A percentile compares a stretch with the other conserved stretches of the same genome.
Evolutionary conservation across 2,329 filamentous ascomycete species (phyloP).

Genomic region (Colletotrichum siamense): DNA sequence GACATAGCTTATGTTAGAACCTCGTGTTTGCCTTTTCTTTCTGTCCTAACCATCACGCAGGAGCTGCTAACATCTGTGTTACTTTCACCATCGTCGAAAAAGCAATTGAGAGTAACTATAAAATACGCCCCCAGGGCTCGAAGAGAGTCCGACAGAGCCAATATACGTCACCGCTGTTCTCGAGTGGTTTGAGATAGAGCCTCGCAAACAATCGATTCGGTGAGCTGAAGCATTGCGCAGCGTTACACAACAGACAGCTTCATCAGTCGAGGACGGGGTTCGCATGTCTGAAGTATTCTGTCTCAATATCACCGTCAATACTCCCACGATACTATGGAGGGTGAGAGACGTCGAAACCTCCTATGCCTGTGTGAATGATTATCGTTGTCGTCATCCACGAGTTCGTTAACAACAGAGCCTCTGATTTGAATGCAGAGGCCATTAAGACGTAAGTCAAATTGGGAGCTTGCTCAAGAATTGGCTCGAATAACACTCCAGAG

Average conservation of each 20-base stretch:
- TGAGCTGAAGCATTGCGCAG: neutral
- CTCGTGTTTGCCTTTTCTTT: no score
- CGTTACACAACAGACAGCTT: accelerated
- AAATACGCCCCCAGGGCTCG: neutral
- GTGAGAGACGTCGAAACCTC: accelerated
- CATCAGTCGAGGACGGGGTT: accelerated
- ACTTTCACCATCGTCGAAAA: neutral
- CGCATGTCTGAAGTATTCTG: neutral
- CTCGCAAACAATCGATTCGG: neutral
- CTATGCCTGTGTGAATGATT: accelerated
- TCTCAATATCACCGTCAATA: accelerated
- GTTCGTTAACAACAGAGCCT: accelerated
- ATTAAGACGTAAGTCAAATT: no score
- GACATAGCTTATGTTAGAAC: no score
- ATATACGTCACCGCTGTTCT: no score
- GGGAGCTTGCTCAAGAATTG: no score
- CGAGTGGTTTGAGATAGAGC: no score
- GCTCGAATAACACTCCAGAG: no score
- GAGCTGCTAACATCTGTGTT: no score
- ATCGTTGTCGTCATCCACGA: accelerated
- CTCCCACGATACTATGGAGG: accelerated
- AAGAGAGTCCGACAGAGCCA: neutral
- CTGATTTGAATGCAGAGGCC: accelerated
- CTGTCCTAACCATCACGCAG: no score
- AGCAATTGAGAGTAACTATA: neutral